These are phyloP conservation scores for Arthroderma sp. DNA, from an alignment of 2,329 filamentous ascomycete genomes.

Conservation along the genomic window DNA sequence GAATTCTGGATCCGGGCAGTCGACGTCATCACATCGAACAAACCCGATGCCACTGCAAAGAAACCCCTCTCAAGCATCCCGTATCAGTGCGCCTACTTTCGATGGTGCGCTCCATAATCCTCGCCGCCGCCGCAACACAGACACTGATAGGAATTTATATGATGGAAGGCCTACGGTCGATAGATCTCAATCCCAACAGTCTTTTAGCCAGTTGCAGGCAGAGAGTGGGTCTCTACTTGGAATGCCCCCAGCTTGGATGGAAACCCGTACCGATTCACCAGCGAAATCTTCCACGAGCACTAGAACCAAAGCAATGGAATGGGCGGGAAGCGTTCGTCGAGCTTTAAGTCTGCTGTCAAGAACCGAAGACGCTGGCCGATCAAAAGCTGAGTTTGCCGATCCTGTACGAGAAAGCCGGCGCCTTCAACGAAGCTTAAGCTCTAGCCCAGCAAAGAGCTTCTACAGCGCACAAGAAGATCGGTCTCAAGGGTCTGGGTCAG, in stretches of 20 bases:
- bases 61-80: constrained; percentile 3
- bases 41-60: constrained; percentile 6
- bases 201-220: constrained; percentile 36
- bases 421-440: constrained; percentile 13
- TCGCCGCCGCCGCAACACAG: no score
- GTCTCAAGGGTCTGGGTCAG: not conserved
- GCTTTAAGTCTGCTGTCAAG: constrained; percentile 39
- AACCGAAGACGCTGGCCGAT: constrained; percentile 4
- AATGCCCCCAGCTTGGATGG: constrained; percentile 21
- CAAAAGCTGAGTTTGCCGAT: not conserved
- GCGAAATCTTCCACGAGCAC: constrained; percentile 2
- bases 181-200: constrained; percentile 27
- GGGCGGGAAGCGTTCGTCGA: constrained; percentile 55
- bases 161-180: constrained; percentile 5
- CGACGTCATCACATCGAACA: constrained; percentile 8
- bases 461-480: constrained; percentile 7
- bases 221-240: constrained; percentile 42
- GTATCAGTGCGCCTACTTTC: not conserved
- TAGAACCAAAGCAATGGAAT: constrained; percentile 45
- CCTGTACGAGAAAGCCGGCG: constrained; percentile 1
- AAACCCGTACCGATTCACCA: constrained; percentile 12
- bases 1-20: constrained; percentile 21
- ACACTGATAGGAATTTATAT: not conserved
- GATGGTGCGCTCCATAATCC: no score
- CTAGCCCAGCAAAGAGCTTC: constrained; percentile 15